phyloP scores from a whole-genome alignment of 176 grass and related monocot genomes.

The Oryza glumipatula region DNA sequence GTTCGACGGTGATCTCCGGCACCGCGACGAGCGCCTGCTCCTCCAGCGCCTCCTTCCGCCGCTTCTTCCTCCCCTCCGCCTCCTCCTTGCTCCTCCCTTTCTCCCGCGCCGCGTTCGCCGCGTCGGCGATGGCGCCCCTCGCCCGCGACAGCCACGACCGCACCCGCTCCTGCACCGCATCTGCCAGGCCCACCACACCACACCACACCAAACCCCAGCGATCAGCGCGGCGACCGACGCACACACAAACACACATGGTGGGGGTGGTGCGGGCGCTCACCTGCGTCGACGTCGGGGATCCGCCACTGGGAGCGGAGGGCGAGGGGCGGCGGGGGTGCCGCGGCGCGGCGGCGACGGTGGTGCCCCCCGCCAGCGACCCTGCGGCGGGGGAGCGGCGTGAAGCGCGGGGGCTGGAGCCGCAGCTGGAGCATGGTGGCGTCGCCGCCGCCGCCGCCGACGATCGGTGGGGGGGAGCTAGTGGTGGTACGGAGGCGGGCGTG shows the following conservation, averaged over 20 bases:
- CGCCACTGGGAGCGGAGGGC: conserved; percentile 61
- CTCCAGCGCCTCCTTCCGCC: conserved; percentile 45
- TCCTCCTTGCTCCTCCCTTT: conserved; percentile 54
- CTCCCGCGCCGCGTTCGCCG: conserved; percentile 46
- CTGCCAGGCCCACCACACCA: conserved; percentile 23
- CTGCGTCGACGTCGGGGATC: conserved; percentile 57
- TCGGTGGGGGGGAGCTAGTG: conserved; percentile 11
- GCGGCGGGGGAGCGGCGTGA: conserved; percentile 44
- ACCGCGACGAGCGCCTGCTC: conserved; percentile 60
- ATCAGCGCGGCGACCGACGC: conserved; percentile 18
- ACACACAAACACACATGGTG: neutral
- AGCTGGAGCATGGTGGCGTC: conserved; percentile 49
- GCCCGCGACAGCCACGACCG: conserved; percentile 64
- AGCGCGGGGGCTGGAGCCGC: conserved; percentile 41
- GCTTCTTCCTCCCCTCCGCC: conserved; percentile 45
- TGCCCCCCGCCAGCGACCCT: conserved; percentile 15
- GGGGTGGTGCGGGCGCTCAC: conserved; percentile 18
- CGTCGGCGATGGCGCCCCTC: conserved; percentile 51
- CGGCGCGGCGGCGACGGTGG: conserved; percentile 23
- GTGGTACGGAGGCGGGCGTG: conserved; percentile 6
- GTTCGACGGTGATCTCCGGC: conserved; percentile 77
- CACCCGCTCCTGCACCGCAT: conserved; percentile 64
- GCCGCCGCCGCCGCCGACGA: neutral
- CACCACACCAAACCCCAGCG: neutral
- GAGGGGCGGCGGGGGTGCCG: conserved; percentile 17